Evolutionary conservation across 805 yeast species (phyloP).

Genomic region (Saccharomycopsis lassenensis): DNA sequence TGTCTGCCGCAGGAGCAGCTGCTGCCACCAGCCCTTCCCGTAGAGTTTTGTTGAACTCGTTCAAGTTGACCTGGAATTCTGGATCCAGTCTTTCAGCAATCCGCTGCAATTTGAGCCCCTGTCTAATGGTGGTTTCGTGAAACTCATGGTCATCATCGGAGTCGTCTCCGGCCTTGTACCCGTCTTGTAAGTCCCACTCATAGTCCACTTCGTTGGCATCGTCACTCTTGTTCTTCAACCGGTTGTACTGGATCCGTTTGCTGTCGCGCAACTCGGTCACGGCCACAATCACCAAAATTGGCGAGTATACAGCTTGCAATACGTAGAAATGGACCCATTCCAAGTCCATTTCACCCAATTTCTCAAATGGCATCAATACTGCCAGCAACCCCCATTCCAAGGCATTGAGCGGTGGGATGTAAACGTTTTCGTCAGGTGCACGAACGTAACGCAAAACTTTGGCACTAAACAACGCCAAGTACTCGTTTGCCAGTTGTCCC

Average conservation of each 20-base stretch:
- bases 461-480: slow-evolving; percentile 71
- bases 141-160: slow-evolving; percentile 4
- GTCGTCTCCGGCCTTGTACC: slow-evolving; percentile 32
- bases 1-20: not conserved
- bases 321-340: slow-evolving; percentile 36
- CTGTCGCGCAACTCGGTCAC: slow-evolving; percentile 56
- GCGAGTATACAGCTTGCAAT: slow-evolving; percentile 60
- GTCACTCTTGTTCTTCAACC: slow-evolving; percentile 52
- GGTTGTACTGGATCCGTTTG: slow-evolving; percentile 58
- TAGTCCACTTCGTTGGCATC: slow-evolving; percentile 71
- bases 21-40: not conserved
- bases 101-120: slow-evolving; percentile 8
- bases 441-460: slow-evolving; percentile 75
- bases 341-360: slow-evolving; percentile 22
- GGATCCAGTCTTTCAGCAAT: slow-evolving; percentile 12
- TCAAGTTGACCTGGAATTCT: slow-evolving; percentile 13
- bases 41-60: slow-evolving; percentile 8
- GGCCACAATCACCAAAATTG: slow-evolving; percentile 50
- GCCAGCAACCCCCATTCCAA: slow-evolving; percentile 38
- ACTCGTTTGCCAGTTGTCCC: slow-evolving; percentile 75
- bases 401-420: slow-evolving; percentile 75
- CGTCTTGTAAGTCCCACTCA: slow-evolving; percentile 80
- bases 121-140: slow-evolving; percentile 10
- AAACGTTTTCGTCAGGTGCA: slow-evolving; percentile 80
- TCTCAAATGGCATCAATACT: slow-evolving; percentile 33